Evolutionary conservation across 2,329 filamentous ascomycete genomes (phyloP).

Genomic region (Chrysosporium queenslandicum): DNA sequence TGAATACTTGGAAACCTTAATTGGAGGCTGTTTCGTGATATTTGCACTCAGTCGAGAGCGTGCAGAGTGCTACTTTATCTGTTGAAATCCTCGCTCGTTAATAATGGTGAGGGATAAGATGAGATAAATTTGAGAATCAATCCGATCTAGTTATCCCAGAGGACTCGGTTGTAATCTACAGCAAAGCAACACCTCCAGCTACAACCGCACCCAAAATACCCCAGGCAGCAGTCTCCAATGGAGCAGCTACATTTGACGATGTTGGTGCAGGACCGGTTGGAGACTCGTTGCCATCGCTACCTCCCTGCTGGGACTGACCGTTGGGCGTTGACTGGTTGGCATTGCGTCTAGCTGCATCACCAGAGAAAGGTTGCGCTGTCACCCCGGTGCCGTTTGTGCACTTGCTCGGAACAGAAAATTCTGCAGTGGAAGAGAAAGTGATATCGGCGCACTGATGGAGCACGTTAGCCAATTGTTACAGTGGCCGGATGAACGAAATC

Average conservation of each 20-base stretch:
- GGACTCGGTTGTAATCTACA: too few species aligned
- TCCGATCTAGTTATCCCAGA: too few species aligned
- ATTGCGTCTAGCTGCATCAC: conserved; percentile 29
- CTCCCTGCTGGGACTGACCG: conserved; percentile 23
- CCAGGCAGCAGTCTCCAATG: conserved; percentile 31
- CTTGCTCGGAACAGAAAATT: conserved; percentile 36
- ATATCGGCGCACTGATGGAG: conserved; percentile 58
- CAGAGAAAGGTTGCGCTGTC: conserved; percentile 36
- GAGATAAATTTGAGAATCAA: too few species aligned
- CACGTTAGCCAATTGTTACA: not conserved
- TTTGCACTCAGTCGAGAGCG: too few species aligned
- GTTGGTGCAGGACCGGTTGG: conserved; percentile 12
- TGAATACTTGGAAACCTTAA: too few species aligned
- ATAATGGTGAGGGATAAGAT: too few species aligned
- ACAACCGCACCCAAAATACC: conserved; percentile 30
- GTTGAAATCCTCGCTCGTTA: too few species aligned
- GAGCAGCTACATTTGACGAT: conserved; percentile 24
- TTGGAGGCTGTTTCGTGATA: too few species aligned
- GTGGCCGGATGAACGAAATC: not conserved
- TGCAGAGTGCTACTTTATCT: too few species aligned
- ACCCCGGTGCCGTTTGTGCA: conserved; percentile 54
- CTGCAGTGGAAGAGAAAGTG: conserved; percentile 49
- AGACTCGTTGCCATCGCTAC: not conserved
- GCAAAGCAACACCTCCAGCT: conserved; percentile 26
- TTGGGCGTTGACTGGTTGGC: conserved; percentile 37